Percentiles rank a stretch among this genome's conserved stretches.
Evolutionary conservation across 345 rosid genomes (phyloP).

Genomic region (Viola odorata): DNA sequence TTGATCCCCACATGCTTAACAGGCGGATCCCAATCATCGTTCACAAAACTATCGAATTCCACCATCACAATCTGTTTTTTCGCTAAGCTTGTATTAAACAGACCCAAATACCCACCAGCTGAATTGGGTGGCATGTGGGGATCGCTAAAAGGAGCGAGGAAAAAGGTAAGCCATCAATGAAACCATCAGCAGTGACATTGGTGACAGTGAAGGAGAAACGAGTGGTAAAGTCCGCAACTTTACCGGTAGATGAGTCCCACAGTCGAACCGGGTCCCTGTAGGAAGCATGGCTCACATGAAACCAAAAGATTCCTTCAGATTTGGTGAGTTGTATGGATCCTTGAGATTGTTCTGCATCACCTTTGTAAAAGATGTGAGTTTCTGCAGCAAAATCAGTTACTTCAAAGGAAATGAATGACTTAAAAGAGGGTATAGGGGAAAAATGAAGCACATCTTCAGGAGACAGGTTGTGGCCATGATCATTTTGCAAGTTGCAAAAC

Average conservation of each 20-base stretch:
- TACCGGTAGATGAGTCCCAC: neutral
- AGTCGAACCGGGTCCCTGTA: neutral
- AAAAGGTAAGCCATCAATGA: neutral
- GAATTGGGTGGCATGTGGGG: neutral
- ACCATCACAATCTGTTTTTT: neutral
- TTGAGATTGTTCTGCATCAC: neutral
- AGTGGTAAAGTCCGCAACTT: neutral
- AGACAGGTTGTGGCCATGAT: too few species aligned
- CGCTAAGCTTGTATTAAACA: neutral
- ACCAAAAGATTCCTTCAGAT: neutral
- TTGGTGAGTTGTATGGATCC: neutral
- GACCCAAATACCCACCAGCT: neutral
- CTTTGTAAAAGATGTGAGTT: neutral
- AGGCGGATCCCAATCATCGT: neutral
- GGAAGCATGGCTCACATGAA: neutral
- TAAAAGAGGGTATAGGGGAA: neutral
- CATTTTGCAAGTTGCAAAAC: too few species aligned
- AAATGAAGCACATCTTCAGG: neutral
- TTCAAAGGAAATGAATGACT: neutral
- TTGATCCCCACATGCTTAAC: neutral
- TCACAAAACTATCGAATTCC: neutral
- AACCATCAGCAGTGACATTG: neutral
- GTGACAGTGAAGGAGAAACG: neutral
- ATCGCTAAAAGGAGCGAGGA: neutral
- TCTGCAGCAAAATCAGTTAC: neutral